These are phyloP conservation scores for Protomyces gravidus DNA, from an alignment of 1,139 yeast species.

Conservation along the genomic window DNA sequence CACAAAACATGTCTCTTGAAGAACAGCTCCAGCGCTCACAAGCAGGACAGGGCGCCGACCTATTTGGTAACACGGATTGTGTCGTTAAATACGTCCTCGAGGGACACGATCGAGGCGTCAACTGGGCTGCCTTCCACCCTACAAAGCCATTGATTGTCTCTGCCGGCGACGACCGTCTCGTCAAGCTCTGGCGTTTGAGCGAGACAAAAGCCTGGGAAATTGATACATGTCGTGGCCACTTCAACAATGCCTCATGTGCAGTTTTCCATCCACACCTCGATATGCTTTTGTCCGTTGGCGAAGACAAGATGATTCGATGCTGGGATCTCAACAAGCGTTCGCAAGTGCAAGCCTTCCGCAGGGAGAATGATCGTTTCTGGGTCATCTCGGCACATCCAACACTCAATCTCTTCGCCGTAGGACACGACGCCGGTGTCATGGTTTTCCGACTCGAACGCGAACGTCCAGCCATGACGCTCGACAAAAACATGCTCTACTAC, in stretches of 20 bases:
- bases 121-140: conserved; percentile 98
- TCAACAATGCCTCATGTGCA: conserved; percentile 84
- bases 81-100: conserved; percentile 92
- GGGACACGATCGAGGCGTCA: conserved; percentile 98
- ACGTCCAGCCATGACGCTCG: conserved; percentile 80
- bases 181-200: conserved; percentile 96
- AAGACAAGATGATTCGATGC: conserved; percentile 93
- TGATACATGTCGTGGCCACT: conserved; percentile 96
- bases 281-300: conserved; percentile 85
- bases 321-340: conserved; percentile 96
- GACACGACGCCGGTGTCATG: conserved; percentile 97
- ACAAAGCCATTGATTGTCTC: conserved; percentile 91
- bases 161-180: conserved; percentile 93
- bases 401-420: conserved; percentile 89
- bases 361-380: conserved; percentile 96
- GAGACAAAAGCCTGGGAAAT: conserved; percentile 99
- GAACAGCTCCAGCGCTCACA: conserved; percentile 63
- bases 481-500: conserved; percentile 65
- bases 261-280: conserved; percentile 93
- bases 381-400: conserved; percentile 80
- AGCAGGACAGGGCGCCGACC: conserved; percentile 62
- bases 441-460: conserved; percentile 96
- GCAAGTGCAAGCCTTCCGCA: conserved; percentile 88
- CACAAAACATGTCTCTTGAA: conserved; percentile 56
- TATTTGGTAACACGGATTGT: conserved; percentile 90